Percentiles rank a stretch among this genome's conserved stretches.
Evolutionary conservation across 2,329 filamentous ascomycete species (phyloP).

Genomic region (Fusarium sublunatum): DNA sequence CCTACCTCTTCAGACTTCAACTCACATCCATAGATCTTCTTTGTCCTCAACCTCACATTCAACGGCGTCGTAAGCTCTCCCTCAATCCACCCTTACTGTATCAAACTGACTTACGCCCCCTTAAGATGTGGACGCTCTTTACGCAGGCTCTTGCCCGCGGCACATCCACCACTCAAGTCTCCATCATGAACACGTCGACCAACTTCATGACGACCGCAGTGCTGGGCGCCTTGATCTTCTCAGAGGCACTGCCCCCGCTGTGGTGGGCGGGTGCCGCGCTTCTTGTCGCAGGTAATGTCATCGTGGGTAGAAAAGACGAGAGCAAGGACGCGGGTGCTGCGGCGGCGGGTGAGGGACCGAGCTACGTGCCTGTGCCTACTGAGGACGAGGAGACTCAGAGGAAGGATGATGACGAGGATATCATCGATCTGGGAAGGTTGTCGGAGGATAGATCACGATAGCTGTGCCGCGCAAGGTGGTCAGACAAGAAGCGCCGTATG

Average conservation of each 20-base stretch:
- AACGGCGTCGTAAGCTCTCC: conserved; percentile 70
- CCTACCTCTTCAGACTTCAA: conserved; percentile 1
- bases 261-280: conserved; percentile 82
- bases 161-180: conserved; percentile 81
- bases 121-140: conserved; percentile 83
- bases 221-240: conserved; percentile 76
- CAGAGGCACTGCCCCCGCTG: conserved; percentile 74
- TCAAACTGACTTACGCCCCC: conserved; percentile 5
- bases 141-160: conserved; percentile 80
- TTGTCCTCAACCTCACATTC: conserved; percentile 78
- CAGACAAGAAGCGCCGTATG: neutral
- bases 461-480: neutral
- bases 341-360: conserved; percentile 42
- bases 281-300: conserved; percentile 80
- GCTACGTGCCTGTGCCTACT: conserved; percentile 48
- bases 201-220: conserved; percentile 85
- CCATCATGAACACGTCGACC: conserved; percentile 82
- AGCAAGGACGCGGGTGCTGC: conserved; percentile 41
- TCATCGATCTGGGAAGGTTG: conserved; percentile 50
- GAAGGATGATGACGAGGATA: conserved; percentile 51
- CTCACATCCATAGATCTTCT: conserved; percentile 69
- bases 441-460: conserved; percentile 37
- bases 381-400: conserved; percentile 35
- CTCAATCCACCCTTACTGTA: neutral
- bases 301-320: conserved; percentile 78